Percentiles rank a stretch among this genome's conserved stretches.
Evolutionary conservation across 208 protist genomes (phyloP).

Genomic region (Acanthamoeba polyphaga): DNA sequence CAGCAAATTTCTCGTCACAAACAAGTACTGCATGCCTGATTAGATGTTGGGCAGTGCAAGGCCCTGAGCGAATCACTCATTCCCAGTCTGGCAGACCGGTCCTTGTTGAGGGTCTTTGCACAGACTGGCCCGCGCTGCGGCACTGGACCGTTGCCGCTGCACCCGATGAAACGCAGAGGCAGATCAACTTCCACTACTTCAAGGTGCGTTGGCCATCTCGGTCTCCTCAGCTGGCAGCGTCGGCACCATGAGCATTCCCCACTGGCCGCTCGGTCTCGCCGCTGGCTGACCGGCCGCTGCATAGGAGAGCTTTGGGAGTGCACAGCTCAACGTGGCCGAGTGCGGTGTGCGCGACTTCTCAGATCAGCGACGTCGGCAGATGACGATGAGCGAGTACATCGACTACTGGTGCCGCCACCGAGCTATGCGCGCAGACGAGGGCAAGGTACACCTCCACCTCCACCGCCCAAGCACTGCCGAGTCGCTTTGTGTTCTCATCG

Average conservation of each 20-base stretch:
- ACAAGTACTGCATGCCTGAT: conserved; percentile 16
- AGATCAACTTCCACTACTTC: conserved; percentile 12
- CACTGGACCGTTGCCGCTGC: background rate
- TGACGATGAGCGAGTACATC: conserved; percentile 66
- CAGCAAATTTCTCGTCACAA: conserved; percentile 10
- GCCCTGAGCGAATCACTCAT: background rate
- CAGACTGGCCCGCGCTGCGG: background rate
- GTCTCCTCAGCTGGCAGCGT: background rate
- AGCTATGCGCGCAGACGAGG: background rate
- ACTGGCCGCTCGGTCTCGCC: background rate
- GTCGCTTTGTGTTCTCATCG: background rate
- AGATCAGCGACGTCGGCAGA: conserved; percentile 45
- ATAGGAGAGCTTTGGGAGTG: background rate
- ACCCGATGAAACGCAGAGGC: background rate
- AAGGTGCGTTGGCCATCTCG: background rate
- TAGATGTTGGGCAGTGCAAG: background rate
- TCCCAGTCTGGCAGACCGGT: background rate
- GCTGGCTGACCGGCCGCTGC: background rate
- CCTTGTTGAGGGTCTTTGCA: conserved; percentile 23
- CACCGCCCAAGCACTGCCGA: background rate
- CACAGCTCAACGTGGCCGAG: conserved; percentile 58
- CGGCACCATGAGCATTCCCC: background rate
- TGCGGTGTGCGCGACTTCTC: conserved; percentile 37
- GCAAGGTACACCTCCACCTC: background rate
- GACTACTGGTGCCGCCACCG: conserved; percentile 20